A percentile compares a stretch with the other conserved stretches of the same genome.
These are phyloP conservation scores for Kurtzmaniella cleridarum DNA, from an alignment of 805 yeast species.

Conservation along the genomic window DNA sequence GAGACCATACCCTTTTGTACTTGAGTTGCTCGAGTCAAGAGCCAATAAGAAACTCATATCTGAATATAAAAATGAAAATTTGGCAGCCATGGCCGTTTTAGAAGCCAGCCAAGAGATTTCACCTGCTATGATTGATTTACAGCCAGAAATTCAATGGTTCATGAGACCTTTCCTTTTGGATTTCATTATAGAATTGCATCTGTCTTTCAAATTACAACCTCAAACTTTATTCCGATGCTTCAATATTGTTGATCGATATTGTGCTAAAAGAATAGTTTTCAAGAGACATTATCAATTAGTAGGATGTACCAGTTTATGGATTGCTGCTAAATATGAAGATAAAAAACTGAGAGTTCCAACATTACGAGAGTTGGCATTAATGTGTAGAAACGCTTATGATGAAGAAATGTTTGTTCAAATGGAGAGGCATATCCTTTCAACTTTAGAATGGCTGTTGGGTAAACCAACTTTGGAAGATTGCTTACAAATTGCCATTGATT, in stretches of 20 bases:
- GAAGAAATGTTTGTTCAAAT: conserved; percentile 46
- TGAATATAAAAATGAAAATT: conserved; percentile 40
- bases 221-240: conserved; percentile 39
- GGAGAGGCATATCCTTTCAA: conserved; percentile 67
- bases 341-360: conserved; percentile 56
- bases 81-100: conserved; percentile 31
- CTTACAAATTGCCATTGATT: conserved; percentile 37
- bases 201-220: conserved; percentile 36
- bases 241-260: conserved; percentile 42
- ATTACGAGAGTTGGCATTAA: conserved; percentile 44
- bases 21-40: conserved; percentile 44
- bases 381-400: conserved; percentile 58
- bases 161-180: conserved; percentile 43
- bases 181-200: conserved; percentile 39
- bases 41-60: conserved; percentile 36
- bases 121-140: conserved; percentile 47
- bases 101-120: conserved; percentile 40
- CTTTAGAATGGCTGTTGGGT: conserved; percentile 48
- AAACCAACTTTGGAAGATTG: conserved; percentile 51
- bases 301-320: conserved; percentile 44
- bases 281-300: conserved; percentile 44
- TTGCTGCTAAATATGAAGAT: conserved; percentile 51
- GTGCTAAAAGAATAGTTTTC: conserved; percentile 42
- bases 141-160: conserved; percentile 45
- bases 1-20: conserved; percentile 33